Evolutionary conservation across 176 grass and related monocot genomes (phyloP), one percentile per base, ranked within the genome.

Genomic region (Saccharum spontaneum): DNA sequence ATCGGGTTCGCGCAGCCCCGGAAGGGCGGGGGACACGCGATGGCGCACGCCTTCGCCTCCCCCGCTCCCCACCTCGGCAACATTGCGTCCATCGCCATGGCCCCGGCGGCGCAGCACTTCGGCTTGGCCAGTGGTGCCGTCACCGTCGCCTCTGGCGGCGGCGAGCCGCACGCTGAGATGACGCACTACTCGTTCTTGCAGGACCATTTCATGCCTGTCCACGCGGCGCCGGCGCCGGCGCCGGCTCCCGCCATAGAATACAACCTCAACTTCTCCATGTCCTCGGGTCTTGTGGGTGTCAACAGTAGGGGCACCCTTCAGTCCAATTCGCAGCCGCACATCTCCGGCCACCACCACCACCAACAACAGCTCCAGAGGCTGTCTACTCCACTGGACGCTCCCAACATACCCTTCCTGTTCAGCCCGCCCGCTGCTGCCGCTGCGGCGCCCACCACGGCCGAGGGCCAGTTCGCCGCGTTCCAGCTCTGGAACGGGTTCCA

Each of bases 221-320:
- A 90, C 23, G 75, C 85, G 4, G 54, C 83, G 61, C 41, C 87
- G 6, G 62, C 86, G 60, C 36, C 85, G 26, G 71, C 83, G 9
- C 30, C 84, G 13, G 83, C 15, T 65, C 78, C 85, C 38, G 79
- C 93, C 70, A 83, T 65, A 61, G 86, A 94, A 37, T 97, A 97
- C 84, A 97, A 85, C 77, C 90, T 97, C 80, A 91, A 92, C 85
- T 91, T 97, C 90, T 91, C 92, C 73, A 94, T 94, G 67, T 90
- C 92, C 75, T 92, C 94, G n/a, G 89, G 79, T 86, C 77, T 94
- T 18, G 73, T 91, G 71, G 92, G 92, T 59, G 81, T 94, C 89
- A 94, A 87, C 49, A 89, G 81, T 63, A 97, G 94, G 94, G 94
- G 94, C 84, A 89, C 94, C 94, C 94, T 97, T 97, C 94, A 97